These are phyloP conservation scores for Ocimum tenuiflorum DNA, from an alignment of 257 asterid genomes.

Conservation along the genomic window DNA sequence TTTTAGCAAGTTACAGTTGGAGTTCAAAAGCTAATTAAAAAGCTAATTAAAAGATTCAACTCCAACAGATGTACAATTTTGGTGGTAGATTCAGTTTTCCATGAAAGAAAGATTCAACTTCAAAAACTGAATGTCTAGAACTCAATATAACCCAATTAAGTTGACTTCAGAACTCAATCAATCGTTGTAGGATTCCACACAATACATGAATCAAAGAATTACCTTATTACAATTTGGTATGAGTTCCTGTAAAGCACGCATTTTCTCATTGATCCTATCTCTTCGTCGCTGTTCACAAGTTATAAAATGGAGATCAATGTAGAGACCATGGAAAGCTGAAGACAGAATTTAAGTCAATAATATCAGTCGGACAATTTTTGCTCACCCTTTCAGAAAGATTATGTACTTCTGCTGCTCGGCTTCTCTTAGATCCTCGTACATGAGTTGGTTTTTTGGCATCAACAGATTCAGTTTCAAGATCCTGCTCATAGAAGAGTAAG, in stretches of 20 bases:
- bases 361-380: neutral
- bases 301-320: conserved; percentile 10
- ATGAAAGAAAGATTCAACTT: neutral
- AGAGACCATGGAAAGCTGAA: neutral
- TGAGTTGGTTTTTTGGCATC: conserved; percentile 41
- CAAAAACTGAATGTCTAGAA: neutral
- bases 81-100: neutral
- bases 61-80: neutral
- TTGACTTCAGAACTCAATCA: neutral
- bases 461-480: conserved; percentile 58
- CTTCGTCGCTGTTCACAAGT: conserved; percentile 65
- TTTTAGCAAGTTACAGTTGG: neutral
- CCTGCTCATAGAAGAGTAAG: conserved; percentile 41
- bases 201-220: conserved; percentile 12
- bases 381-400: conserved; percentile 96
- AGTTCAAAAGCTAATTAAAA: neutral
- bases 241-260: conserved; percentile 96
- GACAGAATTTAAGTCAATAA: neutral
- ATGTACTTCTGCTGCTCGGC: conserved; percentile 97
- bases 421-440: conserved; percentile 69
- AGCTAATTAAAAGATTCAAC: neutral
- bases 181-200: neutral
- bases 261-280: conserved; percentile 91
- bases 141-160: neutral
- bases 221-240: conserved; percentile 99